These are phyloP conservation scores for Penicillium soppii DNA, from an alignment of 495 filamentous ascomycete genomes.

Conservation along the genomic window DNA sequence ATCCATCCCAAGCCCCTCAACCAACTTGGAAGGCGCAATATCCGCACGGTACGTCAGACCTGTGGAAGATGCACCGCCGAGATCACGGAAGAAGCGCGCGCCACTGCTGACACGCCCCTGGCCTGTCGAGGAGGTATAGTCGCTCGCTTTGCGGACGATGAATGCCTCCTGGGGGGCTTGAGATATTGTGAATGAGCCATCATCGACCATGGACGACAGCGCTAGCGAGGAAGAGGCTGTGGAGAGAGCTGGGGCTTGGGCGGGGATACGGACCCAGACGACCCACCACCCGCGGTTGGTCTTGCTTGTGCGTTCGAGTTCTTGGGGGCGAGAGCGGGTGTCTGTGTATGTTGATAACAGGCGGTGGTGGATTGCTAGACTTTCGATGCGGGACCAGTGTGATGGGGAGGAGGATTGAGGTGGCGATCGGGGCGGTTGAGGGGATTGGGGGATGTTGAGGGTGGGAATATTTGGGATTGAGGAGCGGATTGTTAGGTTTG, in stretches of 20 bases:
- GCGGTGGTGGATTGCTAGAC: constrained; percentile 85
- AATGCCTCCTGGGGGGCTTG: constrained; percentile 65
- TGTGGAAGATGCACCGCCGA: constrained; percentile 35
- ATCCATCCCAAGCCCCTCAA: constrained; percentile 88
- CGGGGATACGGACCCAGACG: constrained; percentile 79
- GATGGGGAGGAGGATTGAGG: constrained; percentile 52
- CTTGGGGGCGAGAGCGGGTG: constrained; percentile 56
- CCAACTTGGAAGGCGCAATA: constrained; percentile 63
- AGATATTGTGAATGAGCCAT: background rate
- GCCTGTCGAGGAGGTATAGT: constrained; percentile 42
- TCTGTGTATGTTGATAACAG: constrained; percentile 72
- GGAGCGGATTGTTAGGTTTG: constrained; percentile 71
- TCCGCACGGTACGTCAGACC: constrained; percentile 28
- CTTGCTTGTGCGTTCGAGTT: constrained; percentile 86
- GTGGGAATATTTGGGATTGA: constrained; percentile 90
- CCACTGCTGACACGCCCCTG: constrained; percentile 41
- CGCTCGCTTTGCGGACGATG: constrained; percentile 74
- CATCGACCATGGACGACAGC: no score
- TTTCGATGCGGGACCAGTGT: constrained; percentile 77
- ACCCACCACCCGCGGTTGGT: constrained; percentile 95
- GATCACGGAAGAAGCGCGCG: constrained; percentile 48
- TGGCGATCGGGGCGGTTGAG: constrained; percentile 16
- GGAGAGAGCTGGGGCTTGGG: constrained; percentile 16
- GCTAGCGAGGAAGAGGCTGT: constrained; percentile 20
- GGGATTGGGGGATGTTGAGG: constrained; percentile 29